A percentile compares a stretch with the other conserved stretches of the same genome.
phyloP scores from a whole-genome alignment of 148 eudicot species.

The Nepenthes gracilis region DNA sequence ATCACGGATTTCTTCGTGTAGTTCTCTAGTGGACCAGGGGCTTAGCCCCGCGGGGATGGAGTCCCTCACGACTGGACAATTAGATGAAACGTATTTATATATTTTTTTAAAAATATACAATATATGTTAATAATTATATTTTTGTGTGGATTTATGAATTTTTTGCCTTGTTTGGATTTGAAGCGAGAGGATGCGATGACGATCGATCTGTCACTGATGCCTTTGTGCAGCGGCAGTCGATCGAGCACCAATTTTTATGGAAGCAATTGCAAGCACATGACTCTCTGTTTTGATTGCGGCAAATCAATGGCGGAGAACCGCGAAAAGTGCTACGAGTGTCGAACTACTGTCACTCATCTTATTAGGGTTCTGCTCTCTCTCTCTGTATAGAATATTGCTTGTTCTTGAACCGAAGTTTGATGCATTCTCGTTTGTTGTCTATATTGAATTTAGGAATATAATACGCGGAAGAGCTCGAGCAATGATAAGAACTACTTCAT shows the following conservation, averaged over 20 bases:
- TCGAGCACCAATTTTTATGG: conserved; percentile 58
- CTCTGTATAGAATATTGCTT: not conserved
- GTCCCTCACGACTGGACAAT: too few relatives aligned
- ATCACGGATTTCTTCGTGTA: too few relatives aligned
- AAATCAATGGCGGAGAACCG: conserved; percentile 69
- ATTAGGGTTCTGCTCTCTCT: conserved; percentile 41
- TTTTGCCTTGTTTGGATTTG: too few relatives aligned
- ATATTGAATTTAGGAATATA: conserved; percentile 52
- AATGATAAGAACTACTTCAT: conserved; percentile 77
- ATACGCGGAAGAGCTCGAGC: conserved; percentile 52
- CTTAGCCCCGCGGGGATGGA: too few relatives aligned
- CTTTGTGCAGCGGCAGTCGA: conserved; percentile 55
- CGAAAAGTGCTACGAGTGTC: conserved; percentile 59
- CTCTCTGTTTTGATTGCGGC: conserved; percentile 67
- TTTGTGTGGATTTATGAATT: too few relatives aligned
- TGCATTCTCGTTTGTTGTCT: not conserved
- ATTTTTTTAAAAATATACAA: too few relatives aligned
- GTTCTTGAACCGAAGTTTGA: not conserved
- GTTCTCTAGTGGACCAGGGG: too few relatives aligned
- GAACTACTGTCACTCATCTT: conserved; percentile 54
- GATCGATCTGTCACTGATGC: conserved; percentile 58
- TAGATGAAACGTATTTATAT: too few relatives aligned
- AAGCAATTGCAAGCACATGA: conserved; percentile 83
- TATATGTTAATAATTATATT: too few relatives aligned
- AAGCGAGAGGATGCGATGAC: conserved; percentile 24